These are phyloP conservation scores for Leccinum longicurvipes DNA, from an alignment of 768 basidiomycete genomes.

Conservation along the genomic window DNA sequence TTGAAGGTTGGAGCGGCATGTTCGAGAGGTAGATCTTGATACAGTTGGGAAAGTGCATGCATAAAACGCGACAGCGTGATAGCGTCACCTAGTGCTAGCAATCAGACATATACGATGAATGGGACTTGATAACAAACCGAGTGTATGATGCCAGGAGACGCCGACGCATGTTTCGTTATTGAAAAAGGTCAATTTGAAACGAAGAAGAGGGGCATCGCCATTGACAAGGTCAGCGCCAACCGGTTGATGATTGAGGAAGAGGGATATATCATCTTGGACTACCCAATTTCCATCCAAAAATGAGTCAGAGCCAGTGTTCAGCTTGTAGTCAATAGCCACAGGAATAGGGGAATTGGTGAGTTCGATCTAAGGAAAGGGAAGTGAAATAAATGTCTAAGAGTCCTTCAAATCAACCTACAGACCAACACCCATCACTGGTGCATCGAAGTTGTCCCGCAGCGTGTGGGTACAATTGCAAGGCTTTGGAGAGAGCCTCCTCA, in stretches of 20 bases:
- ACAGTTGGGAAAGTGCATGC: conserved; percentile 28
- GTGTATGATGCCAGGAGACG: conserved; percentile 35
- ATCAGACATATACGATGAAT: neutral
- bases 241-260: conserved; percentile 16
- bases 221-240: conserved; percentile 15
- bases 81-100: conserved; percentile 26
- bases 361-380: conserved; percentile 18
- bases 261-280: conserved; percentile 22
- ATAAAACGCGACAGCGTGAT: conserved; percentile 27
- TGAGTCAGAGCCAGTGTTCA: conserved; percentile 3
- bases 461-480: conserved; percentile 25
- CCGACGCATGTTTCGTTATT: conserved; percentile 27
- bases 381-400: neutral
- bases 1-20: conserved; percentile 22
- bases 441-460: conserved; percentile 22
- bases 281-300: conserved; percentile 25
- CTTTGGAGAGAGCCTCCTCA: conserved; percentile 22
- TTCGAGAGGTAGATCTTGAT: conserved; percentile 19
- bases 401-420: conserved; percentile 10
- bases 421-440: conserved; percentile 11
- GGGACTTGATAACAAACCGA: conserved; percentile 19
- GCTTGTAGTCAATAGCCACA: conserved; percentile 5
- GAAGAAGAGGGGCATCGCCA: conserved; percentile 18
- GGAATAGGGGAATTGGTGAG: conserved; percentile 15
- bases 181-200: conserved; percentile 28